These are phyloP conservation scores for Dysphania ambrosioides DNA, from an alignment of 148 eudicot genomes.

Conservation along the genomic window DNA sequence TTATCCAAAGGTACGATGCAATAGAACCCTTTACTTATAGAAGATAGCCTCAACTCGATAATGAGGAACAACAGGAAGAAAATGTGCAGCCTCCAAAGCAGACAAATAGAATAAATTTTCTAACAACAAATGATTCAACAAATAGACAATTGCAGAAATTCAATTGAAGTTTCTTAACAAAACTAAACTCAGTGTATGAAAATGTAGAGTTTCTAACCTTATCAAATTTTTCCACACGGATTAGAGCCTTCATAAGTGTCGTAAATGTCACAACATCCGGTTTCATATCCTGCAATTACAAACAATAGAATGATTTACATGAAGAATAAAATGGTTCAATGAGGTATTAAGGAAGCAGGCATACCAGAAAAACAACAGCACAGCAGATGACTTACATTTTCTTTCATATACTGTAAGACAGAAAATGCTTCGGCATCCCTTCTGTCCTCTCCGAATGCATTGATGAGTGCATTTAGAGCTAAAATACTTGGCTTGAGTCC, in stretches of 20 bases:
- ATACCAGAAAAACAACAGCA: not conserved
- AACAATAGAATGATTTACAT: slow-evolving; percentile 10
- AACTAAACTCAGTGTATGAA: not conserved
- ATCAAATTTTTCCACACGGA: slow-evolving; percentile 79
- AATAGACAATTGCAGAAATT: not conserved
- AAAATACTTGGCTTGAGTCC: slow-evolving; percentile 78
- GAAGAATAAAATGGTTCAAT: not conserved
- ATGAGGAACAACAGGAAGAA: not conserved
- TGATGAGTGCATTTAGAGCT: slow-evolving; percentile 84
- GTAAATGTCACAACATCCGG: slow-evolving; percentile 95
- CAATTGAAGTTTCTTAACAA: not conserved
- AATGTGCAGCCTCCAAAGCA: not conserved
- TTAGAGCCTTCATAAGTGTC: slow-evolving; percentile 87
- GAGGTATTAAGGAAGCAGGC: not conserved
- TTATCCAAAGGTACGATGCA: not conserved
- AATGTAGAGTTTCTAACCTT: slow-evolving; percentile 41
- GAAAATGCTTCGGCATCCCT: slow-evolving; percentile 88
- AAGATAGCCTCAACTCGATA: not conserved
- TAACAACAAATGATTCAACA: not conserved
- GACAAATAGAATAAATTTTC: not conserved
- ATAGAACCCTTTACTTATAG: not conserved
- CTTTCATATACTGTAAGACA: slow-evolving; percentile 91
- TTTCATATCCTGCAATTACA: slow-evolving; percentile 64
- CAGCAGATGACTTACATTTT: slow-evolving; percentile 50
- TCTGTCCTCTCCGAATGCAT: slow-evolving; percentile 94